These are phyloP conservation scores for Sodiomyces alkalinus DNA, from an alignment of 2,329 filamentous ascomycete species.

Conservation along the genomic window DNA sequence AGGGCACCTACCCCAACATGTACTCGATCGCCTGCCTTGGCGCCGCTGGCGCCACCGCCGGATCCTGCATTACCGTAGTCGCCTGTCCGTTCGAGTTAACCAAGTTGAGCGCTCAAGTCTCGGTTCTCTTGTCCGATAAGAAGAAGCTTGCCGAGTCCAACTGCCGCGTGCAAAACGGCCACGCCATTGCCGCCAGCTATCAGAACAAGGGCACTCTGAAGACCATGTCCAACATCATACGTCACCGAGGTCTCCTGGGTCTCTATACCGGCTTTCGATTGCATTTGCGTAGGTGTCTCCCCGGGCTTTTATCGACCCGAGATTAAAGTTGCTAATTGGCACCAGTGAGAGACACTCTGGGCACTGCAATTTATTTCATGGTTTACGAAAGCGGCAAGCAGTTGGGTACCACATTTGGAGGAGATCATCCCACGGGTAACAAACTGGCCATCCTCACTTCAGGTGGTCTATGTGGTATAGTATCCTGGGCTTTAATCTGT, in stretches of 20 bases:
- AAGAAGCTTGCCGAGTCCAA: constrained; percentile 19
- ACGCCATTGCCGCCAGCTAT: constrained; percentile 50
- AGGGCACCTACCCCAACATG: constrained; percentile 54
- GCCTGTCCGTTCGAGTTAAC: constrained; percentile 82
- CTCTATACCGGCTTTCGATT: constrained; percentile 70
- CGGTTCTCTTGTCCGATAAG: constrained; percentile 55
- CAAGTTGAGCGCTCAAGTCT: constrained; percentile 78
- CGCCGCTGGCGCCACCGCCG: constrained; percentile 62
- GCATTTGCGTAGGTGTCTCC: constrained; percentile 50
- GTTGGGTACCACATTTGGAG: constrained; percentile 57
- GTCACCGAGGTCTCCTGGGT: constrained; percentile 55
- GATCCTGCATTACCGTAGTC: constrained; percentile 64
- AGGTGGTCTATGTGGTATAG: constrained; percentile 67
- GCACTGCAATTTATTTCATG: constrained; percentile 76
- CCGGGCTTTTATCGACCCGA: background rate
- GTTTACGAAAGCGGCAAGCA: constrained; percentile 83
- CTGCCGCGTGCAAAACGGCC: constrained; percentile 30
- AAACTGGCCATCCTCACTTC: constrained; percentile 66
- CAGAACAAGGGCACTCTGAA: constrained; percentile 64
- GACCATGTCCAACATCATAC: constrained; percentile 63
- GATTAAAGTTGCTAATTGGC: background rate
- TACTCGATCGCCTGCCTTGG: constrained; percentile 66
- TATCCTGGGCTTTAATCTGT: constrained; percentile 70
- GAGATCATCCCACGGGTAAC: constrained; percentile 59
- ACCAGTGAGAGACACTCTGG: constrained; percentile 67